Evolutionary conservation across 2,329 filamentous ascomycete species (phyloP), one percentile per base, ranked within the genome.

Genomic region (Fonsecaea erecta): DNA sequence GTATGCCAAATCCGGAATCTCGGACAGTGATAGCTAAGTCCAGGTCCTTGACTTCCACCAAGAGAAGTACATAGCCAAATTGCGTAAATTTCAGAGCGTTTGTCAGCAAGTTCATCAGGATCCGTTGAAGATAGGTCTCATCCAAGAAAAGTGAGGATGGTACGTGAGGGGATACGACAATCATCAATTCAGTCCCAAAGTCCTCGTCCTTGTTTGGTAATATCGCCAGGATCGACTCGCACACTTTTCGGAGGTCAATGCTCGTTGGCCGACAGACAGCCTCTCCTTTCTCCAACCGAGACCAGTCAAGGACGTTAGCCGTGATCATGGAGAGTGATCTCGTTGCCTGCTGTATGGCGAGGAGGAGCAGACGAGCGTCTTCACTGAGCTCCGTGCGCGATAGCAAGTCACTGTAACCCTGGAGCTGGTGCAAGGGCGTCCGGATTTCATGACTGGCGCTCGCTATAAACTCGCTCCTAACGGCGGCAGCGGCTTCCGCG

Each of bases 41-140:
- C 32, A 83, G 81, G 2, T 76, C 73, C 60, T 79, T 82, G 34
- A 87, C 77, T 7, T 80, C 82, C 3, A 84, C 85, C 53, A 77
- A 75, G 9, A 91, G 77, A 1, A 78, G 82, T 60, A 91, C 88
- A 18, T 78, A 81, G 5, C 89, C 88, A 64, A 82, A 80, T 63
- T 89, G 43, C 56, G 74, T 76, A 57, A 76, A 76, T 51, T 76
- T 76, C 21, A 74, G 60, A 16, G 75, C 71, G 64, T 77, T 77
- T 8, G 75, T 76, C 1, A 77, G 67, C 2, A 77, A 67, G 59
- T 77, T 77, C 74, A 77, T 75, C n/a, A 77, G 48, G 21, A 77
- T 75, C 71, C 88, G 88, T 16, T 75, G 72, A 9, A 77, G 70
- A 58, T 75, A 76, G 11, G 74, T 75, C 62, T 77, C 75, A 52